A percentile compares a stretch with the other conserved stretches of the same genome.
phyloP scores from a whole-genome alignment of 202 grass and related monocot species.

The Alloteropsis angusta region DNA sequence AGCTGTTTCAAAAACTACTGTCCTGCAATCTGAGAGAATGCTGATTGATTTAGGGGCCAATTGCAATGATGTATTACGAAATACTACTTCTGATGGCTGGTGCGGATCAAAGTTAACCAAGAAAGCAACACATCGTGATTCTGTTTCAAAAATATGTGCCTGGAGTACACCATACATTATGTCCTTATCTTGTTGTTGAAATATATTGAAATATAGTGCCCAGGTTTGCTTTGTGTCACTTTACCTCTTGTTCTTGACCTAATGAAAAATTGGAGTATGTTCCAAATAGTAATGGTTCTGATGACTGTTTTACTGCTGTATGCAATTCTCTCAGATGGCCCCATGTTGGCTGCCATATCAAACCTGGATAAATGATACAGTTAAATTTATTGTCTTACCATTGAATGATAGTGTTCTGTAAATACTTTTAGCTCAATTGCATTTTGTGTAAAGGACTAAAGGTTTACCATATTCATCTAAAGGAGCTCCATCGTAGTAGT shows the following conservation, averaged over 20 bases:
- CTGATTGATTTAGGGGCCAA: constrained; percentile 57
- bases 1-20: constrained; percentile 56
- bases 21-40: constrained; percentile 60
- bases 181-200: constrained; percentile 3
- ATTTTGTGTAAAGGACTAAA: neutral
- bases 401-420: neutral
- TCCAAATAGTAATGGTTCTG: constrained; percentile 55
- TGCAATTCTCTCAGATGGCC: constrained; percentile 77
- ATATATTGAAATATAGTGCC: neutral
- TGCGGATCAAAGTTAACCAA: constrained; percentile 53
- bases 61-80: constrained; percentile 41
- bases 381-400: neutral
- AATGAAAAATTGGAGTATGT: constrained; percentile 54
- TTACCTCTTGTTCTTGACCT: constrained; percentile 70
- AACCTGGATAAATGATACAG: constrained; percentile 32
- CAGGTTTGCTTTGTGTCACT: neutral
- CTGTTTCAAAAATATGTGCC: constrained; percentile 80
- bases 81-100: constrained; percentile 21
- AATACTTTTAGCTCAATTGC: neutral
- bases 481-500: constrained; percentile 82
- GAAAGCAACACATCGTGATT: constrained; percentile 61
- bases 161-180: constrained; percentile 33
- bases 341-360: constrained; percentile 89
- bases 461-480: constrained; percentile 83
- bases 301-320: constrained; percentile 49